Base-by-base conservation (phyloP, 2,329 filamentous ascomycete species). In the Saccharata proteae region DNA sequence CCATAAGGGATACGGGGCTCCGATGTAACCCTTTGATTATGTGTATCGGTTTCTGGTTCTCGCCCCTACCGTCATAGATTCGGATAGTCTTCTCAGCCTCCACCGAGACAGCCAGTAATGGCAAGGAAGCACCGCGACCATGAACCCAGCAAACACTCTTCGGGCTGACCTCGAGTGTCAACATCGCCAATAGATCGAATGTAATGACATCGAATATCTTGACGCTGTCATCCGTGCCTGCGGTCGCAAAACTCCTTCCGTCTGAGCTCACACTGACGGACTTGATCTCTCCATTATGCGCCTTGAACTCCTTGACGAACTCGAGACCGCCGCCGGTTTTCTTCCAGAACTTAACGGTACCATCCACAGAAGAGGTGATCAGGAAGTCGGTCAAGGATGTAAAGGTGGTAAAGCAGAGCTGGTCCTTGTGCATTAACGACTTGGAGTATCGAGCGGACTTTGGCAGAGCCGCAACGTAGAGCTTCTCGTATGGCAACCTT, bases 331-430 rank as follows among this genome's bases (percentile, higher is more conserved):
- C 77, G 2, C 74, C 77, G 41, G 81, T 72, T 62, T 98, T 98
- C 63, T 98, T 98, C 90, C 90, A 98, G 55, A 98, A 98, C 57
- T 98, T 98, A 44, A 96, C 88, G 1, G 88, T 80, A n/a, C 92
- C 92, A 51, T 98, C 90, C 25, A 82, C 62, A 0, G 90, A 96
- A 38, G 81, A 83, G 1, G 90, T 98, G 40, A 98, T 90, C 21
- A 98, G 66, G 51, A 98, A 98, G 44, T 96, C 90, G 37, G 88
- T 94, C 37, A 79, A 64, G 1, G 86, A 86, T 1, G 92, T 93
- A 54, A 93, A 77, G 9, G 78, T 92, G 40, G 83, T 73, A 48
- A 86, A 96, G 35, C 80, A 73, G 29, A 98, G 61, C 59, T 93
- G 85, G 44, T 98, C 90, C 61, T 88, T 86, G 69, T 98, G 90